Evolutionary conservation across 768 basidiomycete genomes (phyloP), one percentile per base, ranked within the genome.

Genomic region (Hemileccinum rubropunctum): DNA sequence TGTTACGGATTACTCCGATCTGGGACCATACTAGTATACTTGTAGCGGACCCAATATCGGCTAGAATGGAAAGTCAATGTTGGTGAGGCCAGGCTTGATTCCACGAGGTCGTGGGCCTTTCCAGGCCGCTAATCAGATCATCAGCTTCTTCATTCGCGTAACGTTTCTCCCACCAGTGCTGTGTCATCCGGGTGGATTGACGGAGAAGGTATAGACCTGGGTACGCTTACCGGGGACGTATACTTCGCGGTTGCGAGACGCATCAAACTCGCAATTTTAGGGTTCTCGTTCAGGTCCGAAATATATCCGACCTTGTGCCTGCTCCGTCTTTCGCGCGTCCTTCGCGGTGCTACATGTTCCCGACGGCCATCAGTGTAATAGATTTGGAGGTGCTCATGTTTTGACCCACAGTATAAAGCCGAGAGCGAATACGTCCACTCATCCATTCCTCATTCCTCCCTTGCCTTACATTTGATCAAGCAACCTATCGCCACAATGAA

Each of bases 361-460:
- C 27, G 27, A 40, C 33, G 10, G n/a, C n/a, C 48, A 12, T 45
- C 42, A 37, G n/a, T 21, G 27, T 17, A 45, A 51, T 47, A 17
- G 21, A 39, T 50, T 48, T 28, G 41, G 37, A 49, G 51, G 40
- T 12, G 20, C 41, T 30, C 20, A 21, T 13, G 42, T 47, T 56
- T 53, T 37, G 38, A 47, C 42, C n/a, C 34, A 40, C 38, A 37
- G n/a, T 64, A 64, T 64, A 64, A 64, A 65, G 18, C 47, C 38
- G 14, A 21, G 47, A 47, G 32, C 14, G 10, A 37, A 52, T 42
- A 40, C 21, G 14, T 40, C 26, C 9, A 2, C 44, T 23, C 27
- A 32, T 38, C 2, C 40, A 49, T 47, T 32, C 41, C 32, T 10
- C n/a, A 9, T 37, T 40, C 17, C 27, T 26, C 41, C 33, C 41